These are phyloP conservation scores for Salix brachista DNA, from an alignment of 345 rosid species.

Conservation along the genomic window DNA sequence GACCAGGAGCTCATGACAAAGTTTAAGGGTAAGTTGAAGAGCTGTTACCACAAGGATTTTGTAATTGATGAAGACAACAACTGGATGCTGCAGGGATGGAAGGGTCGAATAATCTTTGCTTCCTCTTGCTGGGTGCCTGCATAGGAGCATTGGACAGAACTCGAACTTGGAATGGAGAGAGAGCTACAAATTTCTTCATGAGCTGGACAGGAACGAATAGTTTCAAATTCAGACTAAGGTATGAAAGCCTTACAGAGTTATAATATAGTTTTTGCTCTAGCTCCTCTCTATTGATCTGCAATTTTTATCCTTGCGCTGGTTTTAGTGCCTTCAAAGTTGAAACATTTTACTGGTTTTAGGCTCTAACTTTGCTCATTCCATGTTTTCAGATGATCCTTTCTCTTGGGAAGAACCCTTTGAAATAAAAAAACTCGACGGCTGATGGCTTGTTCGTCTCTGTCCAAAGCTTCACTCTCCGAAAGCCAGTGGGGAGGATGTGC, in stretches of 20 bases:
- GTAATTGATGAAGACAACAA: constrained; percentile 60
- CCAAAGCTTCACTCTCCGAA: not conserved
- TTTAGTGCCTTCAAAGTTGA: not conserved
- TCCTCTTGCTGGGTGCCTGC: constrained; percentile 80
- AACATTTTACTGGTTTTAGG: not conserved
- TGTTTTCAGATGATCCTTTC: not conserved
- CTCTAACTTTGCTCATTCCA: not conserved
- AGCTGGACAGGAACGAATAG: not conserved
- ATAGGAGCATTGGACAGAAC: constrained; percentile 5
- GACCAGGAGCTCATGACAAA: constrained; percentile 38
- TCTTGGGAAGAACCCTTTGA: not conserved
- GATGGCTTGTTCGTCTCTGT: not conserved
- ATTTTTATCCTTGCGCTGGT: not conserved
- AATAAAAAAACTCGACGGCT: constrained; percentile 1
- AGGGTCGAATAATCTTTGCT: constrained; percentile 71
- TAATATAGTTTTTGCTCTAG: not conserved
- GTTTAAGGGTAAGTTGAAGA: constrained; percentile 40
- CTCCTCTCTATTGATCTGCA: not conserved
- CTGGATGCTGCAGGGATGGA: constrained; percentile 96
- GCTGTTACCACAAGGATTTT: constrained; percentile 70
- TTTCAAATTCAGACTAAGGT: not conserved
- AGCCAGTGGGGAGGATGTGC: not conserved
- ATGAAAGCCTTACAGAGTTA: not conserved
- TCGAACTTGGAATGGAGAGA: not conserved
- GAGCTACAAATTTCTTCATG: not conserved